Conservation (phyloP, 495 filamentous ascomycete genomes). For the Mycothermus thermophilus region DNA sequence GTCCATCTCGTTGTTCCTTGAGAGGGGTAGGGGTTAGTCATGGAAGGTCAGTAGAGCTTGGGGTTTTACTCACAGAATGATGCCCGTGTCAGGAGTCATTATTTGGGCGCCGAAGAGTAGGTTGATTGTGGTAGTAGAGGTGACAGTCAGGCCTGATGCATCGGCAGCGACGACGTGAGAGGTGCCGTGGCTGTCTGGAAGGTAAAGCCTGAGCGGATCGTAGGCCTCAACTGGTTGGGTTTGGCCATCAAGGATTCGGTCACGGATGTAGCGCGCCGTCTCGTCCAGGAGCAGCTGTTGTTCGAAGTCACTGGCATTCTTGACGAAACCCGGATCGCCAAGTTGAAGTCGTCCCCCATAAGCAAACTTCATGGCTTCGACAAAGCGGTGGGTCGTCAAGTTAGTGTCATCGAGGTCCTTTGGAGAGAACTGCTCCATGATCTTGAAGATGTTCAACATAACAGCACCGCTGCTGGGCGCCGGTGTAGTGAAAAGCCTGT, state of each 20-base stretch:
- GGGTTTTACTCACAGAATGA: constrained; percentile 38
- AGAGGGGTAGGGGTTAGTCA: background rate
- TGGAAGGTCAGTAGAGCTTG: constrained; percentile 7
- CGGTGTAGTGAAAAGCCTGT: constrained; percentile 49
- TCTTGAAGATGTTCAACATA: constrained; percentile 59
- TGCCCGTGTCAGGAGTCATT: constrained; percentile 64
- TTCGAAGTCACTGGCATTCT: constrained; percentile 35
- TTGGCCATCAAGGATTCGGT: constrained; percentile 51
- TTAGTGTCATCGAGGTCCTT: constrained; percentile 16
- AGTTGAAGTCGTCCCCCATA: constrained; percentile 59
- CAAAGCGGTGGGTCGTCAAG: constrained; percentile 59
- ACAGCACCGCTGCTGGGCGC: constrained; percentile 66
- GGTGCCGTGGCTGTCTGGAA: constrained; percentile 46
- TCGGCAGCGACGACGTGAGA: constrained; percentile 64
- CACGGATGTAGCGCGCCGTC: constrained; percentile 43
- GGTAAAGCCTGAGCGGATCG: constrained; percentile 37
- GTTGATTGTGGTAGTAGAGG: constrained; percentile 72
- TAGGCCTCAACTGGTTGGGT: constrained; percentile 61
- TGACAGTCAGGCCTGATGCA: constrained; percentile 51
- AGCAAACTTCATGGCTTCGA: constrained; percentile 77
- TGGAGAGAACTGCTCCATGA: constrained; percentile 55
- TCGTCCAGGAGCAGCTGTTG: constrained; percentile 45
- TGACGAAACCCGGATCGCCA: constrained; percentile 65
- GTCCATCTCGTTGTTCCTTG: constrained; percentile 78
- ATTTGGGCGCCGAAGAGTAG: constrained; percentile 65